Evolutionary conservation across 2,329 filamentous ascomycete genomes (phyloP), one percentile per base, ranked within the genome.

Genomic region (Massarina eburnea): DNA sequence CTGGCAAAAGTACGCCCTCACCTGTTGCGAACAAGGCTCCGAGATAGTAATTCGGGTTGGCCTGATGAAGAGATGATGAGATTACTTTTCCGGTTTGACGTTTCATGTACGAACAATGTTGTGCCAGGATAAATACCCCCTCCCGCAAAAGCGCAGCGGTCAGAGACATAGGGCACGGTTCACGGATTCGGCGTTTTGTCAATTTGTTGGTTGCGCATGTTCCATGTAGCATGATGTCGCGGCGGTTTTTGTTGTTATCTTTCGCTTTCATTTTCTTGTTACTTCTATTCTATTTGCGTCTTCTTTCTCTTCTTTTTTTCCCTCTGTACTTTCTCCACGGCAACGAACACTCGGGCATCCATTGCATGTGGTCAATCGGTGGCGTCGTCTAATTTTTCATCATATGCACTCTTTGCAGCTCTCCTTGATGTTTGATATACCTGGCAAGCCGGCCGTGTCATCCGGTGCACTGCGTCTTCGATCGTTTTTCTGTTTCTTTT

Each of bases 1-100:
- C 35, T 38, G 12, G 41, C 27, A 41, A 41, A 18, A 32, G 39
- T 18, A 19, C 39, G 12, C 39, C 39, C 10, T 32, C 39, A 5
- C 35, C 35, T 7, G 22, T 38, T 22, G 26, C 26, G 12, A 17
- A 18, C 19, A 41, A 32, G 26, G 19, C 39, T 2, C 12, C 17
- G 18, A 32, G 27, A 20, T 41, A 30, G 27, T 20, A 32, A 27
- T 14, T 30, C 12, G 27, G 4, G 27, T 30, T 14, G 27, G 27
- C 27, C 27, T 30, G 27, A 30, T 30, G 27, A 30, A 30, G 27
- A 30, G 27, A 30, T 14, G 27, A 30, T 14, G 27, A 8, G 27
- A 30, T 30, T 30, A 14, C n/a, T 30, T 30, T 8, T 14, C 12
- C 27, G 27, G 27, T 30, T 30, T 30, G 27, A 30, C 27, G 27